Evolutionary conservation across 495 filamentous ascomycete genomes (phyloP).

Genomic region (Tuber microsphaerosporum): DNA sequence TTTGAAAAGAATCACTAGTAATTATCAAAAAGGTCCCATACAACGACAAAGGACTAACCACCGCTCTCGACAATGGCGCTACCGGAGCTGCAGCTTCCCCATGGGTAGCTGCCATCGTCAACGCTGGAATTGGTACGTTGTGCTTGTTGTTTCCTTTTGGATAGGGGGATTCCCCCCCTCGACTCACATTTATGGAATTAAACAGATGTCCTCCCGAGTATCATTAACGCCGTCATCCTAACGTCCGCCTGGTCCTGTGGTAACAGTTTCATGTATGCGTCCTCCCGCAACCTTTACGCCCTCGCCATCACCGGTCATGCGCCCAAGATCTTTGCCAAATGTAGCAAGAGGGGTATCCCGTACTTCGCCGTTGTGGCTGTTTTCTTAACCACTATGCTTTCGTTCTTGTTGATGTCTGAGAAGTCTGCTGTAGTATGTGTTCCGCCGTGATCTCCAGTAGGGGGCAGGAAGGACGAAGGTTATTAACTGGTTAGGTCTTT

Average conservation of each 20-base stretch:
- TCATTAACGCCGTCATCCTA: conserved; percentile 64
- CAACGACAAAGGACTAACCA: conserved; percentile 50
- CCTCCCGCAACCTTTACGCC: conserved; percentile 52
- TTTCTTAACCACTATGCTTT: conserved; percentile 27
- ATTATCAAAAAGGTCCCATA: conserved; percentile 43
- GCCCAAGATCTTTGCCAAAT: conserved; percentile 53
- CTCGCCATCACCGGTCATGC: conserved; percentile 54
- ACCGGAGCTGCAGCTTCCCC: conserved; percentile 53
- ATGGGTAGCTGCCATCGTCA: conserved; percentile 55
- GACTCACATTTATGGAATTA: not conserved
- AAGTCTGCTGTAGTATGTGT: conserved; percentile 31
- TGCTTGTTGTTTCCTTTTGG: not conserved
- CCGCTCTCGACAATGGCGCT: conserved; percentile 43
- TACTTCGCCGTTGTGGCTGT: conserved; percentile 45
- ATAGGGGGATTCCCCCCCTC: not conserved
- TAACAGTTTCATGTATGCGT: conserved; percentile 55
- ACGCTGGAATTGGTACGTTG: conserved; percentile 46
- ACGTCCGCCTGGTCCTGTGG: conserved; percentile 64
- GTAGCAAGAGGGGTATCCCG: conserved; percentile 55
- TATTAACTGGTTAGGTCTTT: conserved; percentile 24
- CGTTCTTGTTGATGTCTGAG: conserved; percentile 32
- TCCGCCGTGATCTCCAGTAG: not conserved
- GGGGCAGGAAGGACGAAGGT: not conserved
- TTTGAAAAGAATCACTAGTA: not conserved
- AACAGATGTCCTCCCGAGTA: conserved; percentile 50